phyloP scores from a whole-genome alignment of 2,329 filamentous ascomycete species.

The Calonectria pauciramosa region DNA sequence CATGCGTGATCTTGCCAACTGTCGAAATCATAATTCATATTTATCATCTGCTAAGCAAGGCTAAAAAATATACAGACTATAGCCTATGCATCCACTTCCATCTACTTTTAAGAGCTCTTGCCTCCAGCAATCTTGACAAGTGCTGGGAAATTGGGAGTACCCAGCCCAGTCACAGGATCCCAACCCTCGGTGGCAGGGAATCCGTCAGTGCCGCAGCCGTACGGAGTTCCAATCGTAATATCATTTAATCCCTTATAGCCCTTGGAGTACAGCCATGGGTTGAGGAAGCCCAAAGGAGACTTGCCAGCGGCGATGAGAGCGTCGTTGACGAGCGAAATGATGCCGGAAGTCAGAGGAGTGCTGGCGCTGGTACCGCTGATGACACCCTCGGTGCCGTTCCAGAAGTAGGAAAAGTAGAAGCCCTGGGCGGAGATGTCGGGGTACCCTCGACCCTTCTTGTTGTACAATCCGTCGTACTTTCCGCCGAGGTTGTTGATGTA shows the following conservation, averaged over 20 bases:
- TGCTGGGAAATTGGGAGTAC: not conserved
- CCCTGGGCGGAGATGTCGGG: not conserved
- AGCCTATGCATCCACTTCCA: not conserved
- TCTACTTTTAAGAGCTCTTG: not conserved
- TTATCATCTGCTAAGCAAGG: not conserved
- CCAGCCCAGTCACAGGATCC: not conserved
- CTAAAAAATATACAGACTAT: not conserved
- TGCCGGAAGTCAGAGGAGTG: not conserved
- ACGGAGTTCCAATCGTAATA: not conserved
- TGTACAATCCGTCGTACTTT: not conserved
- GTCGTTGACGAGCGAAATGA: not conserved
- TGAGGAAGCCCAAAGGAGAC: not conserved
- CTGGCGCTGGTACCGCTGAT: not conserved
- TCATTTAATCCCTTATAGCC: not conserved
- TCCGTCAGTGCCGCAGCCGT: not conserved
- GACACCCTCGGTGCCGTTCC: not conserved
- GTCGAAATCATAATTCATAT: not conserved
- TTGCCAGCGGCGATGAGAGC: not conserved
- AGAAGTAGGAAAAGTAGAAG: not conserved
- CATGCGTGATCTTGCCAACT: no score
- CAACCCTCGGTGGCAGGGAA: not conserved
- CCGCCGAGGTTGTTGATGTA: not conserved
- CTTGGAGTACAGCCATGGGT: not conserved
- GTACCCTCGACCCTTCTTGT: not conserved
- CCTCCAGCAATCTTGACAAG: not conserved